Percentiles rank a stretch among this genome's conserved stretches.
Conservation (phyloP, 768 basidiomycete genomes). For the Boletus rubropictus region DNA sequence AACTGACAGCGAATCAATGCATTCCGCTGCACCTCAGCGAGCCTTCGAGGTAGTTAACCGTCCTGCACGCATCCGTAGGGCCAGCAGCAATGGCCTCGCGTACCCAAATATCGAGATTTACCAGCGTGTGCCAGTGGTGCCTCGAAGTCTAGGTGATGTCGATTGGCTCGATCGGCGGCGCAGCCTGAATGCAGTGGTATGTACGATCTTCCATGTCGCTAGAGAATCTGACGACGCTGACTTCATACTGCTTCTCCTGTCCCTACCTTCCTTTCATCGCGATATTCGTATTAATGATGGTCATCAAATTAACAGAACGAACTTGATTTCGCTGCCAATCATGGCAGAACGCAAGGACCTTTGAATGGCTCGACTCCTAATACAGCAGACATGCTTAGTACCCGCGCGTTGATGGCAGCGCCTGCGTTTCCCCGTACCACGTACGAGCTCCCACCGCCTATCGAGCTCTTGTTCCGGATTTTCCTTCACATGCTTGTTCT, state of each 20-base stretch:
- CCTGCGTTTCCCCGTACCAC: conserved; percentile 20
- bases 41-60: conserved; percentile 49
- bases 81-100: conserved; percentile 38
- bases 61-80: conserved; percentile 49
- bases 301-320: conserved; percentile 49
- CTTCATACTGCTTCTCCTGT: conserved; percentile 8
- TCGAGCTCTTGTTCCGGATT: conserved; percentile 40
- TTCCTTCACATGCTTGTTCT: conserved; percentile 55
- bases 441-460: conserved; percentile 33
- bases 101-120: conserved; percentile 40
- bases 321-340: conserved; percentile 62
- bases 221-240: conserved; percentile 18
- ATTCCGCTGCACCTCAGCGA: conserved; percentile 32
- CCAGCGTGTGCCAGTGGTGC: conserved; percentile 40
- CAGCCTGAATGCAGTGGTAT: conserved; percentile 64
- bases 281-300: conserved; percentile 2
- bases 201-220: conserved; percentile 27
- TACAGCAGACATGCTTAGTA: conserved; percentile 46
- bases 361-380: conserved; percentile 44
- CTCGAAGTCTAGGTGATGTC: conserved; percentile 60
- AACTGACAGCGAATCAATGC: conserved; percentile 35
- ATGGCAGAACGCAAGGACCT: conserved; percentile 39
- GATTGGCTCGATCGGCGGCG: conserved; percentile 76
- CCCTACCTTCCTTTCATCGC: conserved; percentile 1
- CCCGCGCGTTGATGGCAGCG: conserved; percentile 32